Percentiles rank a stretch among this genome's conserved stretches.
phyloP scores from a whole-genome alignment of 2,329 filamentous ascomycete genomes.

The Cercospora beticola region DNA sequence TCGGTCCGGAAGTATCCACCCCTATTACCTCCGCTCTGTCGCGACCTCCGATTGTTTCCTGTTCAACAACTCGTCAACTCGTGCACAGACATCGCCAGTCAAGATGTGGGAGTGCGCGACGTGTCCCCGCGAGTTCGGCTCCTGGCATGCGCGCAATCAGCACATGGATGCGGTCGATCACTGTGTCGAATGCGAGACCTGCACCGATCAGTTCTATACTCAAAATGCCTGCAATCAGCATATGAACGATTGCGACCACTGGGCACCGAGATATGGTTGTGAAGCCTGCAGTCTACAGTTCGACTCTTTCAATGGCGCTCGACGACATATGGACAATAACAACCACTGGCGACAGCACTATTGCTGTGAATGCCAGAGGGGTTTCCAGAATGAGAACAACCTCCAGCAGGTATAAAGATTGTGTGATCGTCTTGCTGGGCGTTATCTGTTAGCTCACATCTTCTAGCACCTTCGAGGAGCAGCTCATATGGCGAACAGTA shows the following conservation, averaged over 20 bases:
- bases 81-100: not conserved
- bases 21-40: not conserved
- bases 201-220: slow-evolving; percentile 30
- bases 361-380: slow-evolving; percentile 30
- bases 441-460: not conserved
- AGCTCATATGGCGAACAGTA: slow-evolving; percentile 47
- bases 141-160: slow-evolving; percentile 13
- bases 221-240: slow-evolving; percentile 34
- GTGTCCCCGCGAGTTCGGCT: slow-evolving; percentile 21
- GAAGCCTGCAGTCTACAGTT: slow-evolving; percentile 35
- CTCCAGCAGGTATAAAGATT: slow-evolving; percentile 25
- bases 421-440: not conserved
- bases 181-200: slow-evolving; percentile 37
- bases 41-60: not conserved
- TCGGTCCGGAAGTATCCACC: not conserved
- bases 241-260: slow-evolving; percentile 37
- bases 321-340: slow-evolving; percentile 33
- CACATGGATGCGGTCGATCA: slow-evolving; percentile 25
- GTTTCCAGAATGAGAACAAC: slow-evolving; percentile 38
- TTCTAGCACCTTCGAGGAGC: slow-evolving; percentile 57
- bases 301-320: slow-evolving; percentile 17
- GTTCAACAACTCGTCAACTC: not conserved
- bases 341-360: slow-evolving; percentile 38
- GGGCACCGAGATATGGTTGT: slow-evolving; percentile 28
- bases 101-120: slow-evolving; percentile 20